Evolutionary conservation across 225 moss, liverwort and hornwort genomes (phyloP).

Genomic region (Anthoceros angustus): DNA sequence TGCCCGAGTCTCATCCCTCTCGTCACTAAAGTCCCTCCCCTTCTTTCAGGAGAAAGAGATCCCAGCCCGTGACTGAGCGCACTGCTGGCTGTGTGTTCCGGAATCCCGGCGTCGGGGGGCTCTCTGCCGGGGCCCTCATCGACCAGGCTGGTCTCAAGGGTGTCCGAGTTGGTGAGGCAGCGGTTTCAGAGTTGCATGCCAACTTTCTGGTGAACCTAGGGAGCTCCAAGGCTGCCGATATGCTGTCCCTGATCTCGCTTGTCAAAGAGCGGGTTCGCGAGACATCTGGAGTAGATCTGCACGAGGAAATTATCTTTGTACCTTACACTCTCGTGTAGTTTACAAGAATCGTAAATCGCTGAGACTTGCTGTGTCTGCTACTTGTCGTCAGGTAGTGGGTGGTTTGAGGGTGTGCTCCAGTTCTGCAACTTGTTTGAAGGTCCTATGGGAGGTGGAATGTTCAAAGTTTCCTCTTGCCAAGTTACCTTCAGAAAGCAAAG

Average conservation of each 20-base stretch:
- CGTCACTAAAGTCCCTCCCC: background rate
- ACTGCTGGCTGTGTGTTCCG: conserved; percentile 85
- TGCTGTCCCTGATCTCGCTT: conserved; percentile 45
- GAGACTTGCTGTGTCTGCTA: background rate
- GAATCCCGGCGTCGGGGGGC: conserved; percentile 49
- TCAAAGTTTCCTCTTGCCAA: background rate
- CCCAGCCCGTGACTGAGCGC: conserved; percentile 57
- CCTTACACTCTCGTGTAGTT: conserved; percentile 18
- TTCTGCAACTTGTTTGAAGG: background rate
- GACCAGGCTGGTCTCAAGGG: conserved; percentile 73
- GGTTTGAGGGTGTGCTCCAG: background rate
- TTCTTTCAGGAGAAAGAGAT: conserved; percentile 44
- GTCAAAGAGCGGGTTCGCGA: conserved; percentile 45
- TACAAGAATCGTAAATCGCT: background rate
- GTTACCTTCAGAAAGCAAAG: background rate
- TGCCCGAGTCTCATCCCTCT: background rate
- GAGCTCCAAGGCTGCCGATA: conserved; percentile 49
- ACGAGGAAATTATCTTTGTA: conserved; percentile 51
- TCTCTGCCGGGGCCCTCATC: conserved; percentile 73
- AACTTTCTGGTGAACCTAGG: conserved; percentile 66
- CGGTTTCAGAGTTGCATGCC: conserved; percentile 53
- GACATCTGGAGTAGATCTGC: conserved; percentile 36
- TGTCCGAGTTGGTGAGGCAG: conserved; percentile 37
- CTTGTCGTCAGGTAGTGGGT: background rate
- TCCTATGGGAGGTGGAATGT: background rate